phyloP scores from a whole-genome alignment of 2,329 filamentous ascomycete species.

The Calonectria pauciramosa region DNA sequence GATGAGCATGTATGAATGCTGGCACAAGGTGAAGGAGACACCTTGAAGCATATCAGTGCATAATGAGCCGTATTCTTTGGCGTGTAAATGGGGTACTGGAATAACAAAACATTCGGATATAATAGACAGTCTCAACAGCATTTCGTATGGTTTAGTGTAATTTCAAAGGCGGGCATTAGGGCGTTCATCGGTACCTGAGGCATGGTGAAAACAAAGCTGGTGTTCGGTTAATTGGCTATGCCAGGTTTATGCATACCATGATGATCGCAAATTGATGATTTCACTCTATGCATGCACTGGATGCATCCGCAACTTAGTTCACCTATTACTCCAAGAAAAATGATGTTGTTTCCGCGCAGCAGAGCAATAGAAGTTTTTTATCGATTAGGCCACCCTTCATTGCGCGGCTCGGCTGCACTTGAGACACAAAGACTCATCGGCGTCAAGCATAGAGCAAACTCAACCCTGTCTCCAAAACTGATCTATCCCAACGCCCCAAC shows the following conservation, averaged over 20 bases:
- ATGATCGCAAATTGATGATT: neutral
- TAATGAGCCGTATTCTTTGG: conserved; percentile 17
- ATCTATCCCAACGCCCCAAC: conserved; percentile 62
- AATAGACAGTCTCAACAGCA: conserved; percentile 11
- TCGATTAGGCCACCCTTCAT: neutral
- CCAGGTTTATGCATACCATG: conserved; percentile 32
- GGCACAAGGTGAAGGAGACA: neutral
- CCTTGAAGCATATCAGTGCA: neutral
- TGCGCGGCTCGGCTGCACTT: neutral
- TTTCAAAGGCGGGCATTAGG: neutral
- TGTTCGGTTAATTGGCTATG: conserved; percentile 25
- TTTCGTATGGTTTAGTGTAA: neutral
- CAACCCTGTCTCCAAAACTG: conserved; percentile 26
- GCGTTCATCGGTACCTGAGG: neutral
- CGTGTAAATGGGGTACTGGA: neutral
- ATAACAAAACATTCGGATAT: conserved; percentile 11
- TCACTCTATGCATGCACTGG: neutral
- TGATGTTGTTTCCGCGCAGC: conserved; percentile 14
- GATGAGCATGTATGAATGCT: conserved; percentile 29
- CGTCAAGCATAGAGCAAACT: neutral
- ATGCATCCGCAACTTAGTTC: neutral
- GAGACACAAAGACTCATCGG: conserved; percentile 24
- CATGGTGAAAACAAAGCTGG: neutral
- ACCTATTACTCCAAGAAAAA: neutral
- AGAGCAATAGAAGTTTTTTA: neutral